These are phyloP conservation scores for Thalassiosira hispida DNA, from an alignment of 352 stramenopile genomes.

Conservation along the genomic window DNA sequence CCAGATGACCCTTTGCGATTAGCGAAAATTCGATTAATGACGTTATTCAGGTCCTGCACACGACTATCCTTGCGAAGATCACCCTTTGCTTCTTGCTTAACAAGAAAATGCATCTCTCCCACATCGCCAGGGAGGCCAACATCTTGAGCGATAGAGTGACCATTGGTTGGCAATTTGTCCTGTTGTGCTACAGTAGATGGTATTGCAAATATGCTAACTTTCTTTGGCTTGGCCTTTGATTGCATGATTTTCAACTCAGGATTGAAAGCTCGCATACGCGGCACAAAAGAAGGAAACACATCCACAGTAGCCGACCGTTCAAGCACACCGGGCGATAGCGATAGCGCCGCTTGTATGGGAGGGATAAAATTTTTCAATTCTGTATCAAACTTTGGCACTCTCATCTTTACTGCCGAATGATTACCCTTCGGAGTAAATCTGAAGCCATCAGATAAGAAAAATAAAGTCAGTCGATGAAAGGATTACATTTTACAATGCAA, in stretches of 20 bases:
- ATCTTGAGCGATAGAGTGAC: constrained; percentile 54
- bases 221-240: constrained; percentile 99
- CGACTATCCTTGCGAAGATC: constrained; percentile 99
- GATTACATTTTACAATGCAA: background rate
- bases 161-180: constrained; percentile 52
- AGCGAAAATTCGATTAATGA: constrained; percentile 98
- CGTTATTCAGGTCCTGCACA: constrained; percentile 99
- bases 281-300: constrained; percentile 79
- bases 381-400: constrained; percentile 52
- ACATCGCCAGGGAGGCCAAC: too few relatives aligned
- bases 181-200: constrained; percentile 73
- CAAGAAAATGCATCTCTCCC: constrained; percentile 85
- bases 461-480: background rate
- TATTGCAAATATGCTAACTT: constrained; percentile 86
- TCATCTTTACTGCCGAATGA: constrained; percentile 43
- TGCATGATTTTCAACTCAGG: constrained; percentile 93
- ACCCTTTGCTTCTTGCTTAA: constrained; percentile 94
- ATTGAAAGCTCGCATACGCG: constrained; percentile 81
- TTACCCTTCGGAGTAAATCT: constrained; percentile 42
- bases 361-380: constrained; percentile 76
- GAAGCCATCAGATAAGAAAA: background rate
- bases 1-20: constrained; percentile 58
- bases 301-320: constrained; percentile 53
- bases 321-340: constrained; percentile 53
- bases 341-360: constrained; percentile 83